Evolutionary conservation across 169 alveolate species (phyloP).

Genomic region (Cytauxzoon felis): DNA sequence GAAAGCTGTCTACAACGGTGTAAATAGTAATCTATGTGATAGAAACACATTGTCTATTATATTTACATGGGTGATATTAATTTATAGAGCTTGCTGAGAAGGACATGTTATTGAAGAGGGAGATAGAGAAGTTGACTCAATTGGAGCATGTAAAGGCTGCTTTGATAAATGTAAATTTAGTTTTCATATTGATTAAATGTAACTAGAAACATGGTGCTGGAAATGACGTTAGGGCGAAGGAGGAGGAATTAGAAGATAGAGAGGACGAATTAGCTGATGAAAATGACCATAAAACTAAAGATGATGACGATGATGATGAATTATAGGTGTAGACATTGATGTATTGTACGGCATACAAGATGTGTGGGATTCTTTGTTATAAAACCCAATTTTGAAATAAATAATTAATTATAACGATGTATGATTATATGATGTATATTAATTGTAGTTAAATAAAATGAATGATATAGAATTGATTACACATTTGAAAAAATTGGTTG

Average conservation of each 20-base stretch:
- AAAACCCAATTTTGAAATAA: too few species aligned
- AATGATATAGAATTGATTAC: neutral
- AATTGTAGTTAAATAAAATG: neutral
- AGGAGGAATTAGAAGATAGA: slow-evolving; percentile 29
- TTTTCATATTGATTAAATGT: neutral
- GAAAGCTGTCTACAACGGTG: too few species aligned
- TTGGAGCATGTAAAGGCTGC: slow-evolving; percentile 42
- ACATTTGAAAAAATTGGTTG: neutral
- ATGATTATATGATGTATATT: too few species aligned
- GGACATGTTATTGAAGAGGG: slow-evolving; percentile 11
- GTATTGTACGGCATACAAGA: slow-evolving; percentile 1
- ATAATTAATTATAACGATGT: too few species aligned
- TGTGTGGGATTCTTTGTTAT: too few species aligned
- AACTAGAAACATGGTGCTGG: slow-evolving; percentile 38
- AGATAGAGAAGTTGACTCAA: slow-evolving; percentile 8
- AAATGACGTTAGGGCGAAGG: slow-evolving; percentile 19
- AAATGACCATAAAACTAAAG: neutral
- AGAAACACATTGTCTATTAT: neutral
- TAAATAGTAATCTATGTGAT: too few species aligned
- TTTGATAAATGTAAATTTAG: slow-evolving; percentile 12
- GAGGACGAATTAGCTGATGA: slow-evolving; percentile 16
- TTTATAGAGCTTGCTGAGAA: slow-evolving; percentile 12
- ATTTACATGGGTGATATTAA: neutral
- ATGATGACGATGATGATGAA: neutral
- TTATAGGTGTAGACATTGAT: neutral